phyloP scores from a whole-genome alignment of 176 grass and related monocot genomes.

The Alopecurus myosuroides region DNA sequence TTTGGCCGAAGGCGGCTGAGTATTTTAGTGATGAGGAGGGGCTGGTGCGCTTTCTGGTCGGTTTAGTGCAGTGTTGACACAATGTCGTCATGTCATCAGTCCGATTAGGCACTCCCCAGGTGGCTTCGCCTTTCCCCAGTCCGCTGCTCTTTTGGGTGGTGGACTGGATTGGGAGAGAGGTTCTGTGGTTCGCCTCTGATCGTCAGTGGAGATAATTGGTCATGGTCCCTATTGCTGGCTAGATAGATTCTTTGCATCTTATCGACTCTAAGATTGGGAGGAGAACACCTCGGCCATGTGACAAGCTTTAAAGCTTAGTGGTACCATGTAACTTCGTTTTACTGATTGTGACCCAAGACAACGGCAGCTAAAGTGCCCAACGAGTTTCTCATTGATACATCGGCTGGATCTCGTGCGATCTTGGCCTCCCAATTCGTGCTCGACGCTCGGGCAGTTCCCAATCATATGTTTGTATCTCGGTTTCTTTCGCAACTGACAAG shows the following conservation, averaged over 20 bases:
- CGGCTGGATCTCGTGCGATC: too few relatives aligned
- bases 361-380: too few relatives aligned
- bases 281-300: too few relatives aligned
- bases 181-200: neutral
- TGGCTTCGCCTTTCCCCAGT: neutral
- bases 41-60: neutral
- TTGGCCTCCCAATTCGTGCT: too few relatives aligned
- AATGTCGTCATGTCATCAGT: conserved; percentile 19
- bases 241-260: neutral
- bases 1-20: neutral
- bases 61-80: conserved; percentile 1
- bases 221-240: neutral
- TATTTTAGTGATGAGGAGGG: neutral
- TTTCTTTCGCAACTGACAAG: too few relatives aligned
- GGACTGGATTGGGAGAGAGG: neutral
- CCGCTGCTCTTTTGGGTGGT: neutral
- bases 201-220: neutral
- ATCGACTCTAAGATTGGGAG: too few relatives aligned
- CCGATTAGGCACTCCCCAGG: conserved; percentile 1
- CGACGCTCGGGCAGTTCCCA: too few relatives aligned
- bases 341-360: too few relatives aligned
- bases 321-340: too few relatives aligned
- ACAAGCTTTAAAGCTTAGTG: too few relatives aligned
- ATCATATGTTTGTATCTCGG: too few relatives aligned
- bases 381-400: too few relatives aligned